A percentile compares a stretch with the other conserved stretches of the same genome.
These are phyloP conservation scores for Phytophthora pini DNA, from an alignment of 352 stramenopile genomes.

Conservation along the genomic window DNA sequence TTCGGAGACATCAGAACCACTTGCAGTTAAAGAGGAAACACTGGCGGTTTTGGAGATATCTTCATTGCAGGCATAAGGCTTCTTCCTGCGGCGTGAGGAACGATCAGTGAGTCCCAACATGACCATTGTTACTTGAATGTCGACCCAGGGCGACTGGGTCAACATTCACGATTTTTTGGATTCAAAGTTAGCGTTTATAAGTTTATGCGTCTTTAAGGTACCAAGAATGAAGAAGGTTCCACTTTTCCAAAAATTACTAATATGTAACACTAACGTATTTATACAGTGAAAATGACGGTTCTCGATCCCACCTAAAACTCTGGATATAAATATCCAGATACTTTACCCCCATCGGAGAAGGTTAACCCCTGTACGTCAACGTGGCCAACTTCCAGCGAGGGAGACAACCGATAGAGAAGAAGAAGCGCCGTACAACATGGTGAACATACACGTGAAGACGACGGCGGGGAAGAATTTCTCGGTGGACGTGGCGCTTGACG, in stretches of 20 bases:
- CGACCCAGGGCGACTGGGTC: too few species aligned
- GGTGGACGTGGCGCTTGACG: conserved; percentile 75
- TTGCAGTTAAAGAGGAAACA: conserved; percentile 7
- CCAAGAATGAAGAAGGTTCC: too few species aligned
- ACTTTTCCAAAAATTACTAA: too few species aligned
- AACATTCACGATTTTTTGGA: too few species aligned
- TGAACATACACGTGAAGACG: conserved; percentile 85
- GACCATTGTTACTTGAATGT: too few species aligned
- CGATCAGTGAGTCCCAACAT: not conserved
- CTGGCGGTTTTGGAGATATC: not conserved
- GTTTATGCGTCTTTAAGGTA: too few species aligned
- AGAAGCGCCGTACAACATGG: conserved; percentile 43
- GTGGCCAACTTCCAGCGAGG: conserved; percentile 8
- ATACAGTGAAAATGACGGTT: too few species aligned
- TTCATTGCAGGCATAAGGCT: not conserved
- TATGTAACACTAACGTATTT: too few species aligned
- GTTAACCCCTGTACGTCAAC: not conserved
- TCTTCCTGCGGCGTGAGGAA: conserved; percentile 22
- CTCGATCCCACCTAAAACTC: too few species aligned
- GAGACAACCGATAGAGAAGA: conserved; percentile 8
- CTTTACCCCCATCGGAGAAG: too few species aligned
- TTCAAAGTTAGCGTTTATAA: too few species aligned
- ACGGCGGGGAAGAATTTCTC: conserved; percentile 82
- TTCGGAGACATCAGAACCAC: not conserved
- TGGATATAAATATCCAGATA: too few species aligned